Evolutionary conservation across 2,329 filamentous ascomycete species (phyloP).

Genomic region (Scorias spongiosa): DNA sequence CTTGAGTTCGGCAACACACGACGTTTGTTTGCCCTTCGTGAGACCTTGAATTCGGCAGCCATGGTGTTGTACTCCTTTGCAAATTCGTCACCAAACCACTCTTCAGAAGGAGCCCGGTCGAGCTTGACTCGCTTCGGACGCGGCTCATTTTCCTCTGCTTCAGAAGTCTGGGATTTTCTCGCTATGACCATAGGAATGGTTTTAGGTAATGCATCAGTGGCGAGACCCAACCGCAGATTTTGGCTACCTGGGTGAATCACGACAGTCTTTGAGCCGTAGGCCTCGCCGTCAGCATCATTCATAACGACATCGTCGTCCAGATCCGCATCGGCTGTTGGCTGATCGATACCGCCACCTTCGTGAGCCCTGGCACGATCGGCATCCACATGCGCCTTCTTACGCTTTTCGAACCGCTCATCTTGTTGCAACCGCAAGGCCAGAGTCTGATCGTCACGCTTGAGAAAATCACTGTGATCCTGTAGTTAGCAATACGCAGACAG

Average conservation of each 20-base stretch:
- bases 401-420: conserved; percentile 69
- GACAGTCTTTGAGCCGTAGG: conserved; percentile 77
- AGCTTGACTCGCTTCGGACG: conserved; percentile 50
- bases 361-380: conserved; percentile 72
- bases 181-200: conserved; percentile 89
- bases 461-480: conserved; percentile 56
- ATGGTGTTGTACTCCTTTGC: conserved; percentile 58
- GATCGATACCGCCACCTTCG: conserved; percentile 29
- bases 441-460: conserved; percentile 95
- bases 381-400: conserved; percentile 77
- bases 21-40: conserved; percentile 87
- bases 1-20: conserved; percentile 95
- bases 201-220: conserved; percentile 89
- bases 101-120: conserved; percentile 50
- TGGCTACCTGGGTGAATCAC: conserved; percentile 93
- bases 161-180: conserved; percentile 58
- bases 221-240: conserved; percentile 83
- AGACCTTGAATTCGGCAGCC: conserved; percentile 72
- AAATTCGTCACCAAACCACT: conserved; percentile 77
- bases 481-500: no score
- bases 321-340: conserved; percentile 16
- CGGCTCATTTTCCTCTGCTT: conserved; percentile 74
- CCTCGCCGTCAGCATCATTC: conserved; percentile 40
- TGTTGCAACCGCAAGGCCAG: conserved; percentile 75
- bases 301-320: conserved; percentile 38